These are phyloP conservation scores for Solanum arcanum DNA, from an alignment of 257 asterid species.

Conservation along the genomic window DNA sequence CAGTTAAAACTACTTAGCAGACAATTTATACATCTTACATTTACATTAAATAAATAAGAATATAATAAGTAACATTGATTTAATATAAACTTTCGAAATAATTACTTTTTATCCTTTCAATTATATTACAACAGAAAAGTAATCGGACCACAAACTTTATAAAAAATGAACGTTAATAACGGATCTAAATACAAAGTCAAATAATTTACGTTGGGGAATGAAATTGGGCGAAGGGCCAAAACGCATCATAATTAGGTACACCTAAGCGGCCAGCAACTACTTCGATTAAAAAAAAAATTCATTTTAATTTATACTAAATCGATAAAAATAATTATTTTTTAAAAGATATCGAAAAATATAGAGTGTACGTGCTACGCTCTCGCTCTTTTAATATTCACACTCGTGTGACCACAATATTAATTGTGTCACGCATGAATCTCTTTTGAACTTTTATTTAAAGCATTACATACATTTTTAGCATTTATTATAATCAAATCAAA, in stretches of 20 bases:
- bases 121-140: neutral
- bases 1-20: too few relatives aligned
- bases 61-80: neutral
- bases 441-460: neutral
- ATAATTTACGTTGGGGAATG: neutral
- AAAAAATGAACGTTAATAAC: neutral
- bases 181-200: neutral
- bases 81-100: neutral
- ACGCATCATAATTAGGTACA: neutral
- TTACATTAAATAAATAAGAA: neutral
- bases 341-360: neutral
- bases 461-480: neutral
- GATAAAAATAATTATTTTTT: neutral
- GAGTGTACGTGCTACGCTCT: neutral
- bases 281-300: neutral
- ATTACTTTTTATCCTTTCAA: neutral
- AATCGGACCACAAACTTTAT: neutral
- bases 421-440: neutral
- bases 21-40: neutral
- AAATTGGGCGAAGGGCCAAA: neutral
- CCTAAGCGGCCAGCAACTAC: neutral
- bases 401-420: neutral
- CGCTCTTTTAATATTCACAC: neutral
- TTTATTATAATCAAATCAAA: neutral
- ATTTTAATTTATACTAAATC: neutral